A percentile compares a stretch with the other conserved stretches of the same genome.
Evolutionary conservation across 129 eudicot genomes (phyloP).

Genomic region (Glebionis coronaria): DNA sequence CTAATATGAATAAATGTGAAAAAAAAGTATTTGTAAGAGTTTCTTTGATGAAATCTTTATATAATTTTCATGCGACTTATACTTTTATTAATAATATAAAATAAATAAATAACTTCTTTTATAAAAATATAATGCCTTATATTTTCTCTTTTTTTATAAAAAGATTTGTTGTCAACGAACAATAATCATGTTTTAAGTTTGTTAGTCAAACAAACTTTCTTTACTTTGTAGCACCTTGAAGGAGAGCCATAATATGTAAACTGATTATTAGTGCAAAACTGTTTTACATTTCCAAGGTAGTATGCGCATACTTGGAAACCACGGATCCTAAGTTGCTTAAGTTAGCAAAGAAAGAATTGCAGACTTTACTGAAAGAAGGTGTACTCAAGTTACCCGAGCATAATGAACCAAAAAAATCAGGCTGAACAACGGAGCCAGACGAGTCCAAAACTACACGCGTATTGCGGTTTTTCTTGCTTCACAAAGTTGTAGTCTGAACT

Average conservation of each 20-base stretch:
- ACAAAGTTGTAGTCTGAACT: too few species aligned
- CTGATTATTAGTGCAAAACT: neutral
- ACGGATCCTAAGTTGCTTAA: slow-evolving; percentile 44
- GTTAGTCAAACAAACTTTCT: neutral
- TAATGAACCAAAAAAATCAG: slow-evolving; percentile 26
- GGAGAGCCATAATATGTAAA: slow-evolving; percentile 7
- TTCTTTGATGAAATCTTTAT: too few species aligned
- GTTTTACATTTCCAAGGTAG: slow-evolving; percentile 59
- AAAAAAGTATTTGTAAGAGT: too few species aligned
- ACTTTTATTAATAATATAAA: too few species aligned
- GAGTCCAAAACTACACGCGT: neutral
- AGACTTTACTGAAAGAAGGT: slow-evolving; percentile 65
- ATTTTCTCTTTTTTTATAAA: too few species aligned
- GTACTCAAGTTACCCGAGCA: slow-evolving; percentile 48
- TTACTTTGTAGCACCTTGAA: too few species aligned
- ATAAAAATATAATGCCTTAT: too few species aligned
- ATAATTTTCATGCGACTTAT: too few species aligned
- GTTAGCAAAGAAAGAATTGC: slow-evolving; percentile 67
- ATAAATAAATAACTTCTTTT: too few species aligned
- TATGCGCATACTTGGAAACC: slow-evolving; percentile 70
- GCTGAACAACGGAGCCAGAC: slow-evolving; percentile 5
- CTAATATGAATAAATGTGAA: too few species aligned
- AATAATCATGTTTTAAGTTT: neutral
- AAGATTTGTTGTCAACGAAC: neutral
- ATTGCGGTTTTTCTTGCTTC: too few species aligned